Evolutionary conservation across 164 flowering plant genomes (phyloP).

Genomic region (Kingdonia uniflora): DNA sequence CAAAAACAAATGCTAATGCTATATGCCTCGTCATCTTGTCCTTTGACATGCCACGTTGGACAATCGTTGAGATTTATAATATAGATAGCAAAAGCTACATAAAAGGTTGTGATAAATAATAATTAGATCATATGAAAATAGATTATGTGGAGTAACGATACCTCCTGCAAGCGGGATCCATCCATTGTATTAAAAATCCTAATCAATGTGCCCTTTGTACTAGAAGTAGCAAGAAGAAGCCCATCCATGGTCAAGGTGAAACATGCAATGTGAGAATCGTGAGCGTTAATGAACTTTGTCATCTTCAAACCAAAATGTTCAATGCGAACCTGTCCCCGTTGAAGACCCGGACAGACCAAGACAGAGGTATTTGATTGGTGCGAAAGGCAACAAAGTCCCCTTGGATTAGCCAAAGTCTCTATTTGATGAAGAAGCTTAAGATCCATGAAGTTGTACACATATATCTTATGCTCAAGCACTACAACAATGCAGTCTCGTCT

Average conservation of each 20-base stretch:
- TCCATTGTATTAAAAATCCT: conserved; percentile 56
- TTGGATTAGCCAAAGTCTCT: conserved; percentile 41
- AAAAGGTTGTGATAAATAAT: no score
- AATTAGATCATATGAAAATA: no score
- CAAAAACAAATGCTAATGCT: no score
- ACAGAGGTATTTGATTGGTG: conserved; percentile 41
- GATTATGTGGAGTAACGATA: conserved; percentile 12
- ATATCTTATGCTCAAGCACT: conserved; percentile 47
- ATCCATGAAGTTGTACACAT: conserved; percentile 42
- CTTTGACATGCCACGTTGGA: no score
- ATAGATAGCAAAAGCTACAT: no score
- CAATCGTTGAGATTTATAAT: no score
- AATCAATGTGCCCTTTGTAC: conserved; percentile 45
- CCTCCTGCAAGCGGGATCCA: conserved; percentile 58
- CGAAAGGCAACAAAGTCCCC: conserved; percentile 51
- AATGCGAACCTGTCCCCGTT: conserved; percentile 39
- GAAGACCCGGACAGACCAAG: conserved; percentile 46
- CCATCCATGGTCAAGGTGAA: conserved; percentile 48
- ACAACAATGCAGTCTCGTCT: conserved; percentile 44
- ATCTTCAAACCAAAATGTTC: conserved; percentile 48
- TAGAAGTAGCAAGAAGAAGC: conserved; percentile 58
- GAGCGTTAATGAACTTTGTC: conserved; percentile 40
- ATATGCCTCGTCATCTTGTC: no score
- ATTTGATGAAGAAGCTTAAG: conserved; percentile 46
- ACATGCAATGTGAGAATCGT: conserved; percentile 39